Conservation (phyloP, 495 filamentous ascomycete genomes). For the Lentithecium fluviatile region DNA sequence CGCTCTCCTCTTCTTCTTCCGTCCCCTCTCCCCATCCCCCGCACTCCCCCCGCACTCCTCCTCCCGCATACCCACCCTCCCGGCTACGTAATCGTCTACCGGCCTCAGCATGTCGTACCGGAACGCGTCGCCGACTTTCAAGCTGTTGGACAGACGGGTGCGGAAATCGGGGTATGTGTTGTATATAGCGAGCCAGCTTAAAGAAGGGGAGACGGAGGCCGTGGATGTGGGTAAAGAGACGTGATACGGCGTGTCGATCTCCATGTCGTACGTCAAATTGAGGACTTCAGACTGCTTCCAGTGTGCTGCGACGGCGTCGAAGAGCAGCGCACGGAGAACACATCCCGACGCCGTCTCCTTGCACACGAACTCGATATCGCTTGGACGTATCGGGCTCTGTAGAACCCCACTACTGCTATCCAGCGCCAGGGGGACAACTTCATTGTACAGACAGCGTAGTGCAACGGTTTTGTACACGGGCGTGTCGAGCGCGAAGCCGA, state of each 20-base stretch:
- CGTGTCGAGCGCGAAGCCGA: neutral
- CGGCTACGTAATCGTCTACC: neutral
- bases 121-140: neutral
- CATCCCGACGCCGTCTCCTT: neutral
- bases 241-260: neutral
- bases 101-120: neutral
- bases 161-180: neutral
- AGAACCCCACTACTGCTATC: neutral
- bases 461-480: neutral
- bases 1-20: neutral
- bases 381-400: neutral
- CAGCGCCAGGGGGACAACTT: neutral
- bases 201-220: no score
- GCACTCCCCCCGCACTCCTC: neutral
- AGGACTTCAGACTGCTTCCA: constrained; percentile 1
- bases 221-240: no score
- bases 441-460: neutral
- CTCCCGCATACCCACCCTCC: neutral
- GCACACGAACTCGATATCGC: constrained; percentile 3
- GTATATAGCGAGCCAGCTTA: neutral
- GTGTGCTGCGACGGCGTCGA: constrained; percentile 2
- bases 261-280: neutral
- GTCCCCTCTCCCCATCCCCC: neutral
- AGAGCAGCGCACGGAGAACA: constrained; percentile 1
- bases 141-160: neutral